phyloP scores from a whole-genome alignment of 495 filamentous ascomycete species.

The Penicillium riverlandense region DNA sequence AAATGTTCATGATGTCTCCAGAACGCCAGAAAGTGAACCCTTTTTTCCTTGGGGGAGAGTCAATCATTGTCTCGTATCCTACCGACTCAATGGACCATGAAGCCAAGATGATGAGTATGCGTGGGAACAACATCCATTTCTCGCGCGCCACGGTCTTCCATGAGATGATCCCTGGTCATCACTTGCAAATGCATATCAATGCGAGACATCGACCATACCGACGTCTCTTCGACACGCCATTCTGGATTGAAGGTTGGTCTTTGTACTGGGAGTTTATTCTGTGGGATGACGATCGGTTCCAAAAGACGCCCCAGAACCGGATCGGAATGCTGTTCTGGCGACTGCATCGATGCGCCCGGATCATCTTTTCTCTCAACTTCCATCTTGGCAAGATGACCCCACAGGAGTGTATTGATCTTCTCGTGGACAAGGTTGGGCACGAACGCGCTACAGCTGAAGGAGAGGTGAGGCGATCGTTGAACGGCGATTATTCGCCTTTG shows the following conservation, averaged over 20 bases:
- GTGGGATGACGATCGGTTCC: constrained; percentile 33
- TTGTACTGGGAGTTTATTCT: constrained; percentile 45
- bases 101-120: constrained; percentile 45
- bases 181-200: constrained; percentile 39
- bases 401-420: constrained; percentile 41
- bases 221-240: constrained; percentile 41
- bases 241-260: constrained; percentile 49
- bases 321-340: constrained; percentile 44
- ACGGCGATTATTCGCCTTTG: constrained; percentile 38
- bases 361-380: constrained; percentile 45
- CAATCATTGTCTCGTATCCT: constrained; percentile 45
- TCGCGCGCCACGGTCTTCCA: constrained; percentile 45
- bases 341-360: constrained; percentile 48
- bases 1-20: constrained; percentile 47
- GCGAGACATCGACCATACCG: constrained; percentile 37
- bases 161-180: constrained; percentile 50
- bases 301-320: constrained; percentile 34
- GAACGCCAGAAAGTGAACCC: constrained; percentile 40
- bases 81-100: constrained; percentile 39
- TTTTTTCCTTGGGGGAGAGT: constrained; percentile 45
- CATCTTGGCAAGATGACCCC: constrained; percentile 40
- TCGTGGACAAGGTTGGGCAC: constrained; percentile 34
- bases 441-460: constrained; percentile 49
- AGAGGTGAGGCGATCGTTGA: constrained; percentile 42
- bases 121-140: constrained; percentile 47